phyloP scores from a whole-genome alignment of 805 yeast species.

The Wickerhamomyces chambardii region DNA sequence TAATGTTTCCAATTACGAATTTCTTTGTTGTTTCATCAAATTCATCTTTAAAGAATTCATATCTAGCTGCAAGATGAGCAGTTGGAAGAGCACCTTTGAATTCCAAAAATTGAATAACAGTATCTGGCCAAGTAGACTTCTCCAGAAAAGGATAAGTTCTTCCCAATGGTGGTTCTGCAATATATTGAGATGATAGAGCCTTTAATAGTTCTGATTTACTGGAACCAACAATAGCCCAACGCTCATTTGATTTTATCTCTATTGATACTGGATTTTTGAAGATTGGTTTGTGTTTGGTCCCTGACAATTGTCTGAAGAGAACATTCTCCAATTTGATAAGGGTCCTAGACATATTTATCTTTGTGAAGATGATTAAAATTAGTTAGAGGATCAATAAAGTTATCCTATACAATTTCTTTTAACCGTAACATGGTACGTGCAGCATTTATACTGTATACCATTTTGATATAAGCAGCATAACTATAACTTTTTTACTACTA shows the following conservation, averaged over 20 bases:
- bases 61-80: conserved; percentile 82
- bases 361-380: background rate
- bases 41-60: conserved; percentile 79
- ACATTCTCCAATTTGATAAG: conserved; percentile 12
- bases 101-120: conserved; percentile 32
- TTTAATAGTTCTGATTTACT: conserved; percentile 45
- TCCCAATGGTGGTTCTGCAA: conserved; percentile 41
- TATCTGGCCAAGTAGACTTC: conserved; percentile 33
- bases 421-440: too few species aligned
- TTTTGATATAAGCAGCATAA: too few species aligned
- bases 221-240: conserved; percentile 51
- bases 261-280: conserved; percentile 33
- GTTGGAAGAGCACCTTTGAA: conserved; percentile 40
- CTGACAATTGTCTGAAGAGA: conserved; percentile 5
- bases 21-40: conserved; percentile 64
- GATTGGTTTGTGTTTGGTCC: conserved; percentile 10
- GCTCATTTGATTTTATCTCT: conserved; percentile 26
- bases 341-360: background rate
- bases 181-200: conserved; percentile 44
- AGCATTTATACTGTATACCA: too few species aligned
- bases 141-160: conserved; percentile 47
- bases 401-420: too few species aligned
- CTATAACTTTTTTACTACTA: too few species aligned
- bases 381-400: too few species aligned
- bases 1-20: conserved; percentile 45